phyloP scores from a whole-genome alignment of 495 filamentous ascomycete species.

The Lasiosphaeriaceae sp. region DNA sequence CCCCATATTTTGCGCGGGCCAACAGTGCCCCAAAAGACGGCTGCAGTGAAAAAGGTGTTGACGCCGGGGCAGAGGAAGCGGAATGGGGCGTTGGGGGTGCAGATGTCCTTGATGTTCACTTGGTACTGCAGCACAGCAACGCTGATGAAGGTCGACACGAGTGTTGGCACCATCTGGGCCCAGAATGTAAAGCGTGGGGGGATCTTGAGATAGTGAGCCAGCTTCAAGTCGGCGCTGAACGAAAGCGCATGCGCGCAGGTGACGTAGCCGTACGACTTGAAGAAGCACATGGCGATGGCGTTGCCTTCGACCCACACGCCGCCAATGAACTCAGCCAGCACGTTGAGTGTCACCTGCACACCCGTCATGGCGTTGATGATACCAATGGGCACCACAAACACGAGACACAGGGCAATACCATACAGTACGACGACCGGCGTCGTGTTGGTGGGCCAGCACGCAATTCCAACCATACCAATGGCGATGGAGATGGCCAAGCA shows the following conservation, averaged over 20 bases:
- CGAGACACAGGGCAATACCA: slow-evolving; percentile 37
- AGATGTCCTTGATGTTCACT: slow-evolving; percentile 33
- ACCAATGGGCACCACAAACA: slow-evolving; percentile 42
- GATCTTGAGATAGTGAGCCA: slow-evolving; percentile 44
- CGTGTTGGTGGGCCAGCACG: slow-evolving; percentile 37
- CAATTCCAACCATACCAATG: slow-evolving; percentile 35
- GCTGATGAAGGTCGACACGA: slow-evolving; percentile 38
- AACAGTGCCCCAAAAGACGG: slow-evolving; percentile 43
- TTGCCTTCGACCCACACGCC: slow-evolving; percentile 38
- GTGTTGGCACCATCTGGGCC: slow-evolving; percentile 40
- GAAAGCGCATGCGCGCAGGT: slow-evolving; percentile 37
- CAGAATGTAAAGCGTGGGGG: slow-evolving; percentile 38
- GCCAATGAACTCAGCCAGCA: slow-evolving; percentile 45
- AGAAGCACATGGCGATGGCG: slow-evolving; percentile 42
- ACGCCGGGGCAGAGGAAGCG: slow-evolving; percentile 38
- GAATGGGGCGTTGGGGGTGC: slow-evolving; percentile 36
- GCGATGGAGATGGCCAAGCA: slow-evolving; percentile 28
- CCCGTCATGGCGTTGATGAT: slow-evolving; percentile 43
- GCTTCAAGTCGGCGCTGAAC: slow-evolving; percentile 40
- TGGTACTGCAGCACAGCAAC: slow-evolving; percentile 41
- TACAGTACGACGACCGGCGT: slow-evolving; percentile 39
- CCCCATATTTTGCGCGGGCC: slow-evolving; percentile 43
- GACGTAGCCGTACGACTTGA: slow-evolving; percentile 43
- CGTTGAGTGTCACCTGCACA: slow-evolving; percentile 38
- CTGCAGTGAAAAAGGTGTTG: slow-evolving; percentile 44